phyloP scores from a whole-genome alignment of 2,329 filamentous ascomycete genomes.

The Chrysoporthe cubensis region DNA sequence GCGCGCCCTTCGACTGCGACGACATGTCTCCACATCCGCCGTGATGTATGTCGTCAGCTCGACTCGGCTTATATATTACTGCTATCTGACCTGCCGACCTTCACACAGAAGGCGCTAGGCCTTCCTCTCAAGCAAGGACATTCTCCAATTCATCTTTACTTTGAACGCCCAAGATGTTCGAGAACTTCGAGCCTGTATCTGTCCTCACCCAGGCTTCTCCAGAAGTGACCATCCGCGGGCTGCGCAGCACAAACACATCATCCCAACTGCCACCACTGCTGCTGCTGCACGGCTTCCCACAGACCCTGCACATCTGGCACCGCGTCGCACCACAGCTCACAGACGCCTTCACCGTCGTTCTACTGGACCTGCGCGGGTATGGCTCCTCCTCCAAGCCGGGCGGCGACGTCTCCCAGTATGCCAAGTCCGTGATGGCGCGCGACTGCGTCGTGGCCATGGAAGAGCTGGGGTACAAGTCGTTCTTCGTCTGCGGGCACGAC shows the following conservation, averaged over 20 bases:
- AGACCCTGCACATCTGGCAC: conserved; percentile 58
- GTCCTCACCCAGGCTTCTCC: conserved; percentile 42
- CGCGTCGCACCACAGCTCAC: conserved; percentile 45
- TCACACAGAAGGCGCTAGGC: too few species aligned
- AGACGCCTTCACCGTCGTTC: conserved; percentile 46
- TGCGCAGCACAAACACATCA: conserved; percentile 39
- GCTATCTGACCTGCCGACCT: too few species aligned
- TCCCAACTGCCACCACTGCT: conserved; percentile 45
- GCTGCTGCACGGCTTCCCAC: conserved; percentile 57
- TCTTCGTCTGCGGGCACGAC: conserved; percentile 60
- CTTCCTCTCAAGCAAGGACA: too few species aligned
- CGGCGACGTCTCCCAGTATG: conserved; percentile 40
- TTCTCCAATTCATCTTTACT: too few species aligned
- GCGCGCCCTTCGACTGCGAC: not conserved
- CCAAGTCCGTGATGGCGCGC: conserved; percentile 53
- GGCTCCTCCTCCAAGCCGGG: conserved; percentile 53
- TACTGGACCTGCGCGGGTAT: conserved; percentile 56
- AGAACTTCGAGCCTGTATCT: conserved; percentile 43
- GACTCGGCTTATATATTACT: not conserved
- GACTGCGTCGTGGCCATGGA: conserved; percentile 53
- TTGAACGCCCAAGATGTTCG: conserved; percentile 40
- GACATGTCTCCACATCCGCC: not conserved
- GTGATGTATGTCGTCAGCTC: not conserved
- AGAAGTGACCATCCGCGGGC: conserved; percentile 48
- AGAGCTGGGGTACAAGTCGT: conserved; percentile 43